Evolutionary conservation across 2,329 filamentous ascomycete species (phyloP).

Genomic region (Penicillium oxalicum): DNA sequence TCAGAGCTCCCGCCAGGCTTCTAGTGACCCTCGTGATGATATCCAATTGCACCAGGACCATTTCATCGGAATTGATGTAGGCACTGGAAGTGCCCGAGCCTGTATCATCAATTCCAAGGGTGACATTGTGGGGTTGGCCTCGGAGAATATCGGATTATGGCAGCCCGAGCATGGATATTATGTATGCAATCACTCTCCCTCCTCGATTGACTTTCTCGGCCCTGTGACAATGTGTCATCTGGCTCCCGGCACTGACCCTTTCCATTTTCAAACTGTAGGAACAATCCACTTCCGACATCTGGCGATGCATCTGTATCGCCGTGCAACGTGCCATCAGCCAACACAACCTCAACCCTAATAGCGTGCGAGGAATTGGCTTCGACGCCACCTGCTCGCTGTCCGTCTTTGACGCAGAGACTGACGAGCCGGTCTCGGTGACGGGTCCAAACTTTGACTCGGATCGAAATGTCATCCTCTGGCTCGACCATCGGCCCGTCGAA

Average conservation of each 20-base stretch:
- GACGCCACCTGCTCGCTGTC: slow-evolving; percentile 97
- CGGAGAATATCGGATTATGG: slow-evolving; percentile 74
- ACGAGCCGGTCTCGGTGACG: slow-evolving; percentile 86
- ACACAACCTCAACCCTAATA: slow-evolving; percentile 67
- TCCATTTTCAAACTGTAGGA: slow-evolving; percentile 52
- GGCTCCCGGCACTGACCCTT: no score
- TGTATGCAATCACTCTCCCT: slow-evolving; percentile 37
- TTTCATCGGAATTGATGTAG: slow-evolving; percentile 87
- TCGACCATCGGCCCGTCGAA: slow-evolving; percentile 85
- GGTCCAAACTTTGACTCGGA: slow-evolving; percentile 82
- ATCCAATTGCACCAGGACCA: slow-evolving; percentile 53
- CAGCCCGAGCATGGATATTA: slow-evolving; percentile 71
- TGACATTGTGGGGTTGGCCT: slow-evolving; percentile 70
- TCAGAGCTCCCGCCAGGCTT: slow-evolving; percentile 33
- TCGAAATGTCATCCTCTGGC: slow-evolving; percentile 93
- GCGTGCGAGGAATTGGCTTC: slow-evolving; percentile 87
- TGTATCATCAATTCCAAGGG: slow-evolving; percentile 91
- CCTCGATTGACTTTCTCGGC: slow-evolving; percentile 14
- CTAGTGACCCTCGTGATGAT: slow-evolving; percentile 49
- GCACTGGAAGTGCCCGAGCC: slow-evolving; percentile 88
- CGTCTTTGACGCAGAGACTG: slow-evolving; percentile 81
- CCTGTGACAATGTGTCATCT: no score
- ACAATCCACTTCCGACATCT: slow-evolving; percentile 97
- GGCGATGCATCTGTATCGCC: slow-evolving; percentile 86
- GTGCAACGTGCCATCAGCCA: slow-evolving; percentile 77